Evolutionary conservation across 805 yeast genomes (phyloP), one percentile per base, ranked within the genome.

Genomic region (Wickerhamomyces rabaulensis): DNA sequence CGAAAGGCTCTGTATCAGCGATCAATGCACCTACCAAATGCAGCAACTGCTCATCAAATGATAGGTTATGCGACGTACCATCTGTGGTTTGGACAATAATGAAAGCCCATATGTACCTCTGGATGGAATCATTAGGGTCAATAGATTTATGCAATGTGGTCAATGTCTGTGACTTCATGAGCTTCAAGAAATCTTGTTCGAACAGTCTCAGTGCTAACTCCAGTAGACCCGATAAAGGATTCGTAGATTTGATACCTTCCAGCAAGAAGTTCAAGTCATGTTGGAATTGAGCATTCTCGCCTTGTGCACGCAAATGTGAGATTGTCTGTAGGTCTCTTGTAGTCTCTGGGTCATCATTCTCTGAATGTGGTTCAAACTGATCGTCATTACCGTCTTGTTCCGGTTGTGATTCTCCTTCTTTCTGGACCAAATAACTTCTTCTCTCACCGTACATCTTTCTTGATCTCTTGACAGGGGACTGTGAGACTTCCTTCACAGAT

Each of bases 191-290:
- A 2, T 50, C 51, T 29, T 56, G 59, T 19, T 53, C 55, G 19
- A 52, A 37, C 6, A 60, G 43, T 33, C 51, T 60, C 26, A 58
- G 39, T 3, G 58, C 56, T 8, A 64, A 43, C 9, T 68, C 71
- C 6, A 67, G 31, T 1, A 67, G 16, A 0, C 48, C 37, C 4
- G 50, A 39, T 3, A 52, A 41, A 21, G 61, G 47, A 4, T 50
- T 54, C 7, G 46, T 45, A 1, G 56, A 40, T 1, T 58, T 43
- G 12, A 55, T 45, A 1, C 57, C 60, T 12, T 57, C 62, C 2
- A 61, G 31, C 6, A 69, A 43, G 44, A 67, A 69, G n/a, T 60
- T 67, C 29, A 65, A 48, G 27, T 70, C 73, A 43, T 69, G 71
- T 39, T 55, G 55, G 40, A 53, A 63, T 44, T 66, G 64, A 2